Conservation (phyloP, 106 monocot species). For the Xerophyta viscosa region DNA sequence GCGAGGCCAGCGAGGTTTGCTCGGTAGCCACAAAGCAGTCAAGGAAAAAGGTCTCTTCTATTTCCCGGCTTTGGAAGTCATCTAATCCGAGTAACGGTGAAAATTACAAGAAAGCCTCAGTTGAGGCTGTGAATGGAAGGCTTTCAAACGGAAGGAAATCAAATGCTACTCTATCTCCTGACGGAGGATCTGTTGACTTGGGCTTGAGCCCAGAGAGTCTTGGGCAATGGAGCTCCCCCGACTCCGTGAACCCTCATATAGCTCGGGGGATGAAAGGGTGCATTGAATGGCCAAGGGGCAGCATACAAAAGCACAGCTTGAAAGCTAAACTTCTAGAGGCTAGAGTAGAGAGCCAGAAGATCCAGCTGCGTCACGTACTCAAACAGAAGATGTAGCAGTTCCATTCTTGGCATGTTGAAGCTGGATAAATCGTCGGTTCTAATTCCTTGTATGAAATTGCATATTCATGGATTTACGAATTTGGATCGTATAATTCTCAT, state of each 20-base stretch:
- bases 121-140: conserved; percentile 31
- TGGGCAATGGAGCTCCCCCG: conserved; percentile 56
- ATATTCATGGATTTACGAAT: too few species aligned
- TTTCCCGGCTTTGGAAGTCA: conserved; percentile 66
- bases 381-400: conserved; percentile 25
- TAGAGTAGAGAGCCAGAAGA: conserved; percentile 29
- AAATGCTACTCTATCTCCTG: conserved; percentile 39
- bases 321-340: conserved; percentile 38
- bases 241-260: conserved; percentile 40
- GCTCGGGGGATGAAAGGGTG: conserved; percentile 37
- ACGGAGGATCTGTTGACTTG: conserved; percentile 17
- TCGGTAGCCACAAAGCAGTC: conserved; percentile 33
- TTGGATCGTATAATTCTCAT: background rate
- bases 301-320: conserved; percentile 30
- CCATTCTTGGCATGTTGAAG: background rate
- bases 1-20: conserved; percentile 64
- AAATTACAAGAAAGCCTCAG: conserved; percentile 26
- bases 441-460: too few species aligned
- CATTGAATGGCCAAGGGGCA: conserved; percentile 37
- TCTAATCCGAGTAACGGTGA: conserved; percentile 33
- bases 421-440: too few species aligned
- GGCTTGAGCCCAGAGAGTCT: conserved; percentile 33
- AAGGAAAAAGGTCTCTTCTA: conserved; percentile 58
- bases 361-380: conserved; percentile 33
- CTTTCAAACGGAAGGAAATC: conserved; percentile 37